Evolutionary conservation across 1,139 yeast genomes (phyloP).

Genomic region (Debaryomyces psychrophilus): DNA sequence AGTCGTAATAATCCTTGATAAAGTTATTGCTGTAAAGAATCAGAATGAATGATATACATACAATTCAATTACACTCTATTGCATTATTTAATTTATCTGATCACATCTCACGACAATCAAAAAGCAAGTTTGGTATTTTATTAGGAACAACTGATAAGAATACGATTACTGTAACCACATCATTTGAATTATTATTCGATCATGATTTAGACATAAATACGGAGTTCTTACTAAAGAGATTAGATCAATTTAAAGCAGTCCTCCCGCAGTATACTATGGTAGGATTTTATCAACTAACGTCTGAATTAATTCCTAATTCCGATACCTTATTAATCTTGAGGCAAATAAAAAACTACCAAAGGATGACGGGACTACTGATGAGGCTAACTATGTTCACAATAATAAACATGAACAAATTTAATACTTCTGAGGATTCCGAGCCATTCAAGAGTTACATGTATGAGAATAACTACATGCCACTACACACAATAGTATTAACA

Average conservation of each 20-base stretch:
- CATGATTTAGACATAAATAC: constrained; percentile 22
- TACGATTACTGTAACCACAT: constrained; percentile 20
- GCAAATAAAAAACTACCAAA: constrained; percentile 9
- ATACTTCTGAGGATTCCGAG: neutral
- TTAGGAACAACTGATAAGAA: constrained; percentile 25
- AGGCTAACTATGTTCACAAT: constrained; percentile 2
- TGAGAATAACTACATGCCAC: constrained; percentile 6
- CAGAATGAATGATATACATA: constrained; percentile 11
- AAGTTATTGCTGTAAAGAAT: neutral
- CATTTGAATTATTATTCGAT: constrained; percentile 28
- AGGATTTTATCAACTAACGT: constrained; percentile 32
- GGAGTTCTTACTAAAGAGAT: constrained; percentile 28
- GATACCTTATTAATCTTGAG: constrained; percentile 14
- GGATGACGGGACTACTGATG: constrained; percentile 9
- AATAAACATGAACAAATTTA: neutral
- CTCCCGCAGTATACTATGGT: constrained; percentile 30
- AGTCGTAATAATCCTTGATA: neutral
- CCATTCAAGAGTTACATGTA: constrained; percentile 9
- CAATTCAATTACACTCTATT: constrained; percentile 31
- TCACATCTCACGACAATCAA: constrained; percentile 22
- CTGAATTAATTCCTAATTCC: constrained; percentile 12
- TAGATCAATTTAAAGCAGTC: constrained; percentile 31
- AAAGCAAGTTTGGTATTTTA: constrained; percentile 29
- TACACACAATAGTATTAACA: constrained; percentile 20
- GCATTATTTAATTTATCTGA: constrained; percentile 35